A percentile compares a stretch with the other conserved stretches of the same genome.
These are phyloP conservation scores for Fusarium dlaminii DNA, from an alignment of 2,329 filamentous ascomycete genomes.

Conservation along the genomic window DNA sequence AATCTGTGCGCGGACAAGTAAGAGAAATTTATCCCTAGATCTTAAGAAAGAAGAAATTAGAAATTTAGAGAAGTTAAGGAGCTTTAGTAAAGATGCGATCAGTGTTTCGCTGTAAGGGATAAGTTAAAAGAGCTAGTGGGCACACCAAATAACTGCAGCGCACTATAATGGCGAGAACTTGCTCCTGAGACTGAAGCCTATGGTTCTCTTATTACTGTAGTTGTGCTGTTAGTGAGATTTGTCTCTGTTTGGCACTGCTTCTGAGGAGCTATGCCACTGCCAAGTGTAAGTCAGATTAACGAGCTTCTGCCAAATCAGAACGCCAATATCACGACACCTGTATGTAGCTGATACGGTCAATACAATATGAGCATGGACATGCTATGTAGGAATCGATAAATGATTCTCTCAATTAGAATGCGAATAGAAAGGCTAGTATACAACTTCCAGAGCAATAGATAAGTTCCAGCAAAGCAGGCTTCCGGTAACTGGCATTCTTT, in stretches of 20 bases:
- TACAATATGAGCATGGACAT: neutral
- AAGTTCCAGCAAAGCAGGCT: slow-evolving; percentile 3
- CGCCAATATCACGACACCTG: neutral
- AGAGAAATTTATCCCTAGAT: neutral
- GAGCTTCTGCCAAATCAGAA: neutral
- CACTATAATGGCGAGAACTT: neutral
- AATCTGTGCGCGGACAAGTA: neutral
- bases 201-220: neutral
- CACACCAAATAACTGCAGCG: neutral
- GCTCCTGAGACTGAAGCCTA: neutral
- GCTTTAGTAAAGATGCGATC: neutral
- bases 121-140: neutral
- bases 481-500: neutral
- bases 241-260: neutral
- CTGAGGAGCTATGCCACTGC: neutral
- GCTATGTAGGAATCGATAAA: neutral
- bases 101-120: neutral
- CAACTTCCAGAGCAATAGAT: slow-evolving; percentile 9
- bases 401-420: slow-evolving; percentile 4
- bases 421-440: slow-evolving; percentile 10
- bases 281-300: neutral
- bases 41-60: neutral
- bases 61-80: slow-evolving; percentile 5
- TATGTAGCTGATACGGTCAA: neutral
- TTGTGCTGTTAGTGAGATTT: neutral